Base-by-base conservation (phyloP, 495 filamentous ascomycete species). In the Penicillium nucicola region DNA sequence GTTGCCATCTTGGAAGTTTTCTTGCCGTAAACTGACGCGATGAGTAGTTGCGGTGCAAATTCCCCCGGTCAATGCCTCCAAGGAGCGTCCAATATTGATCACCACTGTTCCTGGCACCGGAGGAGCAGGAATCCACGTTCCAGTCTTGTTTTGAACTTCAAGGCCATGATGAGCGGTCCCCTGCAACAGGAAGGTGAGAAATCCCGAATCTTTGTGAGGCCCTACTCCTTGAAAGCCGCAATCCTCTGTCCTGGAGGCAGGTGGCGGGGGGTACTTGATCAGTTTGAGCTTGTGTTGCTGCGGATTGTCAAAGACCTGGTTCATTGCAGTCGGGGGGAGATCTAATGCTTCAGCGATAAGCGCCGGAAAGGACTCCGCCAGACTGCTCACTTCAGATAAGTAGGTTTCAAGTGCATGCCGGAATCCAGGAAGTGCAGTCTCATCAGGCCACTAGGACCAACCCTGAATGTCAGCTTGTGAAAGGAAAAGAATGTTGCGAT, bases 241-340 rank as follows among this genome's bases (percentile, higher is more conserved):
- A 4, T 39, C 37, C 3, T 55, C 45, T 10, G 38, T 12, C 9
- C 36, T 28, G 12, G 51, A 67, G 62, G 4, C 76, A 62, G 69
- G 37, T 11, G 62, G 61, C 1, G 89, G 85, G 0, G 89, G 89
- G 56, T 95, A 96, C 67, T 91, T 92, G 53, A 96, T 84, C 44
- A 96, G 82, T 65, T 96, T 96, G 33, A 95, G 72, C 67, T 93
- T 95, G 69, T 96, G 89, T 67, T 95, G 85, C 70, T 93, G 86
- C 48, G 83, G 75, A 6, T 69, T 58, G 56, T 95, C 89, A 68
- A 91, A 95, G 72, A 92, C 57, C 20, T 53, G 79, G 57, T 86
- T 68, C 62, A 98, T 92, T 1, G 91, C 88, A 20, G 74, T 76
- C 0, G 80, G 53, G 0, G 84, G 82, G 0, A 98, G 77, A 20